These are phyloP conservation scores for Boletellus deceptivus DNA, from an alignment of 1,284 basidiomycete species.

Conservation along the genomic window DNA sequence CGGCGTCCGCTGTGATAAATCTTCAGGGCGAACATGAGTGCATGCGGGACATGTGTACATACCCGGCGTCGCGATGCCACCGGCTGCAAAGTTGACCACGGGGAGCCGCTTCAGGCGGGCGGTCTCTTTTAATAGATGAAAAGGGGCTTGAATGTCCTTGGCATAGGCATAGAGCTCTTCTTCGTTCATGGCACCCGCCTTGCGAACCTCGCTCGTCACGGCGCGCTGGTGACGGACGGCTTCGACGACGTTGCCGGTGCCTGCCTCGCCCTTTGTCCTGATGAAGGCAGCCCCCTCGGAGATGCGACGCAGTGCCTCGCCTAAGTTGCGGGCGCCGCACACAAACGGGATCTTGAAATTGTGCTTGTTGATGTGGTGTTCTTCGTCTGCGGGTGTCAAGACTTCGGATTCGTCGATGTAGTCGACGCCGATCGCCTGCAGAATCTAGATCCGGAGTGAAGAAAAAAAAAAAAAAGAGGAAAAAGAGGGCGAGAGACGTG, in stretches of 20 bases:
- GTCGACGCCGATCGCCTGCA: conserved; percentile 93
- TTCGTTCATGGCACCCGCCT: conserved; percentile 84
- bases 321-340: conserved; percentile 77
- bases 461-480: neutral
- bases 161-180: conserved; percentile 96
- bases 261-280: conserved; percentile 96
- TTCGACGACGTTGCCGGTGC: conserved; percentile 97
- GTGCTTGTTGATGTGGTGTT: conserved; percentile 89
- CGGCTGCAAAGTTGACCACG: conserved; percentile 95
- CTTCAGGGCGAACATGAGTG: conserved; percentile 1
- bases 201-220: conserved; percentile 83
- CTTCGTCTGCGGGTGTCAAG: conserved; percentile 92
- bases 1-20: conserved; percentile 77
- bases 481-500: neutral
- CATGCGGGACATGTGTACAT: conserved; percentile 16
- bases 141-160: conserved; percentile 94
- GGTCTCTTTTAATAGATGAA: conserved; percentile 95
- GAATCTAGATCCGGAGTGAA: conserved; percentile 54
- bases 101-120: conserved; percentile 91
- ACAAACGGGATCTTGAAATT: conserved; percentile 87
- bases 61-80: conserved; percentile 96
- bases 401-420: conserved; percentile 99
- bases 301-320: conserved; percentile 94
- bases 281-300: conserved; percentile 97
- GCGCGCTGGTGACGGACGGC: conserved; percentile 91